Evolutionary conservation across 768 basidiomycete genomes (phyloP).

Genomic region (Psilocybe tampanensis): DNA sequence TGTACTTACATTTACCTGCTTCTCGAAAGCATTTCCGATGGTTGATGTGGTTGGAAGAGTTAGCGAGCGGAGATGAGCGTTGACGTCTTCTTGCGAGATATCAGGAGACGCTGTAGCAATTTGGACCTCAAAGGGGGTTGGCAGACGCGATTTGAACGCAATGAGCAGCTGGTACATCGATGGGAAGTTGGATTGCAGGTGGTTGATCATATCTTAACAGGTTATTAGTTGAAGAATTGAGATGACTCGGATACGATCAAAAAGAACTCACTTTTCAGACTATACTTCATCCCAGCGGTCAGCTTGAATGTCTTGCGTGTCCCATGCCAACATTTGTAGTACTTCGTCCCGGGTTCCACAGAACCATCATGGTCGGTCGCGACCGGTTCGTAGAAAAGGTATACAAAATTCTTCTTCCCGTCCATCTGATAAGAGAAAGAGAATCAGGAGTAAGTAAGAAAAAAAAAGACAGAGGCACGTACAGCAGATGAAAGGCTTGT

Average conservation of each 20-base stretch:
- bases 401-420: too few relatives aligned
- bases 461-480: too few relatives aligned
- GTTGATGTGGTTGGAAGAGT: neutral
- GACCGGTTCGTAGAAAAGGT: too few relatives aligned
- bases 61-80: neutral
- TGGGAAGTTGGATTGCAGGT: conserved; percentile 1
- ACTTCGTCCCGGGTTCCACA: neutral
- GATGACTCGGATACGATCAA: neutral
- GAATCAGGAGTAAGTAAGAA: too few relatives aligned
- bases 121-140: neutral
- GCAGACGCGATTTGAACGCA: neutral
- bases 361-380: too few relatives aligned
- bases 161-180: conserved; percentile 7
- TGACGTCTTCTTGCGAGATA: neutral
- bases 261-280: conserved; percentile 7
- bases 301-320: conserved; percentile 9
- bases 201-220: neutral
- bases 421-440: too few relatives aligned
- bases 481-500: too few relatives aligned
- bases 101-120: conserved; percentile 4
- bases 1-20: neutral
- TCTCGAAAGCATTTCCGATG: neutral
- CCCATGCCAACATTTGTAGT: conserved; percentile 19
- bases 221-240: too few relatives aligned
- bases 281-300: conserved; percentile 7